These are phyloP conservation scores for Colletotrichum phormii DNA, from an alignment of 2,329 filamentous ascomycete genomes.

Conservation along the genomic window DNA sequence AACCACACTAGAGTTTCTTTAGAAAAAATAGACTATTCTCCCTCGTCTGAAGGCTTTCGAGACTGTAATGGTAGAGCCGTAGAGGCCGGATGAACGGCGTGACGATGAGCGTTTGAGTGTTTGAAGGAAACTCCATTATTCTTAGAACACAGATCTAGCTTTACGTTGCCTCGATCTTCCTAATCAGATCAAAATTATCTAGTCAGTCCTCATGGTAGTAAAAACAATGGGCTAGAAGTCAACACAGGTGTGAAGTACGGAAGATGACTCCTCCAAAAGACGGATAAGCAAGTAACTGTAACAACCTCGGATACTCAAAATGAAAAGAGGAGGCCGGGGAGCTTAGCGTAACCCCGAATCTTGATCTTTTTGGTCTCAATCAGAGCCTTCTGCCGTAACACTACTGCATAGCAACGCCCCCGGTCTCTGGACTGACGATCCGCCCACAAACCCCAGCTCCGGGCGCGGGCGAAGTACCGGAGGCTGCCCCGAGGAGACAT, in stretches of 20 bases:
- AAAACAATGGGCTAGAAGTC: background rate
- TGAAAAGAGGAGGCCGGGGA: background rate
- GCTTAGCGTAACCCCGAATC: background rate
- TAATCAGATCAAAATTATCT: background rate
- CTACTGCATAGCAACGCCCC: background rate
- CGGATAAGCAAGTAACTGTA: background rate
- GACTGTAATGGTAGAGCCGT: background rate
- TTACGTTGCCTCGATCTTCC: background rate
- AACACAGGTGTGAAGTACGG: background rate
- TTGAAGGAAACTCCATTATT: background rate
- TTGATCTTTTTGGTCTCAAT: too few relatives aligned
- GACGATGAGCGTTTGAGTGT: background rate
- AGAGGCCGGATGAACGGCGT: background rate
- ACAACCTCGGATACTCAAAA: background rate
- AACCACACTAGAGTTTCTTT: too few relatives aligned
- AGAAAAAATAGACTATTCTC: background rate
- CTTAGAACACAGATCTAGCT: background rate
- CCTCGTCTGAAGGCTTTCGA: background rate
- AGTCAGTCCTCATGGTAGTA: background rate
- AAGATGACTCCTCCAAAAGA: background rate
- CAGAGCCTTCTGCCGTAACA: too few relatives aligned
- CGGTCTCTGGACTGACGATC: constrained; percentile 1
- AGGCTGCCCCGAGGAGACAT: constrained; percentile 1
- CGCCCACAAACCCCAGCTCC: constrained; percentile 2
- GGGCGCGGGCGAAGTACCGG: constrained; percentile 19